Evolutionary conservation across 192 early-diverging fungal species (phyloP).

Genomic region (Backusella tuberculispora): DNA sequence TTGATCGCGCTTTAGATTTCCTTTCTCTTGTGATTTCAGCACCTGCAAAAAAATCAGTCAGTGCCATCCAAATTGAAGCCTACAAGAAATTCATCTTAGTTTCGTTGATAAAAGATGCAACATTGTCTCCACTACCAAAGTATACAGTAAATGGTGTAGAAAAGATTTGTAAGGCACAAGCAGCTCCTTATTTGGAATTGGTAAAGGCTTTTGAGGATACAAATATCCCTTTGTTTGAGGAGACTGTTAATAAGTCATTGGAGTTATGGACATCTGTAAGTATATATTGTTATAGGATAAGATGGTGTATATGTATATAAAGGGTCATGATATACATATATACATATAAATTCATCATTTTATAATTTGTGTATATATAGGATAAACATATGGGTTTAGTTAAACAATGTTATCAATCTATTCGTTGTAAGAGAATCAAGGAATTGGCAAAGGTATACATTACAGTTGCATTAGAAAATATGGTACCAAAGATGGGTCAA

Average conservation of each 20-base stretch:
- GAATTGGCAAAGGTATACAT: slow-evolving; percentile 77
- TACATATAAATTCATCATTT: not conserved
- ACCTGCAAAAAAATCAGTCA: slow-evolving; percentile 59
- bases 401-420: slow-evolving; percentile 49
- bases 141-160: slow-evolving; percentile 53
- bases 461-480: slow-evolving; percentile 73
- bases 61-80: slow-evolving; percentile 77
- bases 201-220: slow-evolving; percentile 60
- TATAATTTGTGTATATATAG: slow-evolving; percentile 30
- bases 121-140: slow-evolving; percentile 51
- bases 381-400: slow-evolving; percentile 71
- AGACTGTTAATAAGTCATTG: slow-evolving; percentile 46
- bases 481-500: slow-evolving; percentile 58
- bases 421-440: slow-evolving; percentile 65
- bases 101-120: slow-evolving; percentile 63
- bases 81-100: slow-evolving; percentile 72
- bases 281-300: not conserved
- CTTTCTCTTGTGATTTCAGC: slow-evolving; percentile 66
- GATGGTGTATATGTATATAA: no score
- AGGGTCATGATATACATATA: no score
- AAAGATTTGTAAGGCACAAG: slow-evolving; percentile 45
- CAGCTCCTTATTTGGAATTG: slow-evolving; percentile 60
- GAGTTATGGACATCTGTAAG: slow-evolving; percentile 42
- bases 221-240: slow-evolving; percentile 44
- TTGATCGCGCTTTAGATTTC: slow-evolving; percentile 63